These are phyloP conservation scores for Globisporangium barbulae DNA, from an alignment of 352 stramenopile genomes.

Conservation along the genomic window DNA sequence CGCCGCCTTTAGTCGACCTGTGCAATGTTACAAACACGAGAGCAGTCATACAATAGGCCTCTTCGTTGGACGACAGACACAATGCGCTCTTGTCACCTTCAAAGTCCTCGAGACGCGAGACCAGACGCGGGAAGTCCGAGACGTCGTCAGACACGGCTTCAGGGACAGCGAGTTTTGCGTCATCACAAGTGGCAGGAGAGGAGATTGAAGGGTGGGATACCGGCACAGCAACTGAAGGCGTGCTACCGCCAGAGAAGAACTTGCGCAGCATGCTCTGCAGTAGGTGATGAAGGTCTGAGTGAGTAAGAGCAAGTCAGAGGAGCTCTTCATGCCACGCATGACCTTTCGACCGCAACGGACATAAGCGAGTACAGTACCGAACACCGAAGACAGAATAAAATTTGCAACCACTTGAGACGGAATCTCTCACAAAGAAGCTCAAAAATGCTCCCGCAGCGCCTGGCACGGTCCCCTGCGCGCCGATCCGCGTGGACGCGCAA, in stretches of 20 bases:
- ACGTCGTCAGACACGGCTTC: conserved; percentile 8
- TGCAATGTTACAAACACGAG: neutral
- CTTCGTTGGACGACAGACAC: neutral
- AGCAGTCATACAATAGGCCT: neutral
- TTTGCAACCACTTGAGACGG: neutral
- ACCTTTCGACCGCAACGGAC: neutral
- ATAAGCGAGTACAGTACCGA: neutral
- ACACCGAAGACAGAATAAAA: neutral
- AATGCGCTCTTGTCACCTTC: conserved; percentile 23
- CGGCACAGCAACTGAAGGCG: neutral
- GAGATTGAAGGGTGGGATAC: neutral
- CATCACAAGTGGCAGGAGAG: neutral
- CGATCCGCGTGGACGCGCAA: conserved; percentile 17
- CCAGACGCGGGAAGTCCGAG: conserved; percentile 26
- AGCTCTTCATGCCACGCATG: neutral
- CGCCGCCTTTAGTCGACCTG: conserved; percentile 35
- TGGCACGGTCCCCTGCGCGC: conserved; percentile 19
- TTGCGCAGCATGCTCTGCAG: conserved; percentile 45
- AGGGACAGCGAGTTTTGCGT: neutral
- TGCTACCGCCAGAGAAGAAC: conserved; percentile 34
- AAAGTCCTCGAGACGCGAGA: conserved; percentile 33
- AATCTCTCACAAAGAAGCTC: neutral
- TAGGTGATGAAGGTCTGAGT: neutral
- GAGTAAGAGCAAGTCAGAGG: neutral
- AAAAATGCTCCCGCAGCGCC: conserved; percentile 20